Base-by-base conservation (phyloP, 2,329 filamentous ascomycete species). In the Aspergillus sp. region DNA sequence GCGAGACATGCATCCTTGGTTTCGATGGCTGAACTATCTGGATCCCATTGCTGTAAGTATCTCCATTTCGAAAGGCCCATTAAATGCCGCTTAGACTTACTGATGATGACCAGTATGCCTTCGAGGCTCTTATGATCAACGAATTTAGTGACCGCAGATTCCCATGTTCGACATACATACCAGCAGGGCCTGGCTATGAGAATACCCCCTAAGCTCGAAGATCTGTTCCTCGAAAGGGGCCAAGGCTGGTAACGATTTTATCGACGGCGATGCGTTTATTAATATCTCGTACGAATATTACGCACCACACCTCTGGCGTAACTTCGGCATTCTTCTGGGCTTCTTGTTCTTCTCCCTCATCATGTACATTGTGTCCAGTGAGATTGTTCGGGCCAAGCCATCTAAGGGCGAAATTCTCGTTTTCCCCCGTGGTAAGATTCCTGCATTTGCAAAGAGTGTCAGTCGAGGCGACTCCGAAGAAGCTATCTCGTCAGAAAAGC, bases 91-190 rank as follows among this genome's bases (percentile, higher is more conserved):
- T 19, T 4, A 19, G 19, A 19, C 19, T 19, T 19, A 19, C 19
- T 19, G 19, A 19, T 19, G 19, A 28, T 8, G 11, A 19, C 6
- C 28, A 59, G 54, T 94, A 94, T 51, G 81, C 83, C 0, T 95
- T 94, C 57, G 88, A 95, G 61, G 73, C 84, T 0, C 74, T 95
- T 10, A 86, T 93, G 76, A 78, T 88, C 54, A 95, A 95, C 65
- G 90, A 95, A 62, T 95, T 94, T 53, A 66, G 81, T 53, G 69
- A 70, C 43, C 78, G 83, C 6, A 49, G 80, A 0, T 91, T 85
- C 57, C 39, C 46, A 2, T 81, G 78, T 53, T 58, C 63, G 1
- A 46, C 53, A 1, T 75, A 69, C 43, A 59, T 79, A 10, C 75
- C 77, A 1, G 45, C 38, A 5, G 70, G 69, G 2, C 53, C 59